Conservation (phyloP, 2,329 filamentous ascomycete species). For the Verticillium alfalfae region DNA sequence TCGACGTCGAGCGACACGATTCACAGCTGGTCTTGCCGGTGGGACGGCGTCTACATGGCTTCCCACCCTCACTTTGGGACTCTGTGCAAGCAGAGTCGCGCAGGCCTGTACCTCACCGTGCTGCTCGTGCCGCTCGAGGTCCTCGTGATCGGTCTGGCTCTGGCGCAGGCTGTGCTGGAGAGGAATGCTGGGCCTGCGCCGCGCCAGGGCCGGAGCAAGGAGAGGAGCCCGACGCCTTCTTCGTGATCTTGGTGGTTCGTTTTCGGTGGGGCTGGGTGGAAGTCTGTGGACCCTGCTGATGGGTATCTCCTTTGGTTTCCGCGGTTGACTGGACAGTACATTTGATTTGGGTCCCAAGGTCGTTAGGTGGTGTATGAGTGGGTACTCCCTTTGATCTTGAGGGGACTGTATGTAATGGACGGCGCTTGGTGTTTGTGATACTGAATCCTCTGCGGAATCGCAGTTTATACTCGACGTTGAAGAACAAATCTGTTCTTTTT, state of each 20-base stretch:
- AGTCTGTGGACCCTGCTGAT: no score
- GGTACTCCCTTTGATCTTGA: no score
- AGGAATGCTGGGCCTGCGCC: conserved; percentile 21
- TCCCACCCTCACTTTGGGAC: conserved; percentile 48
- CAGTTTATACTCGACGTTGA: no score
- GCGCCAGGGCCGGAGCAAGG: background rate
- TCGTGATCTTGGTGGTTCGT: background rate
- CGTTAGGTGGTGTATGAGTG: no score
- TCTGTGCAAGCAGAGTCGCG: conserved; percentile 51
- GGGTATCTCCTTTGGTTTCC: no score
- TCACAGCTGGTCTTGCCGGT: conserved; percentile 59
- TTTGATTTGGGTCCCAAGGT: no score
- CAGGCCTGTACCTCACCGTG: conserved; percentile 47
- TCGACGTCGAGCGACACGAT: conserved; percentile 48
- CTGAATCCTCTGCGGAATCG: no score
- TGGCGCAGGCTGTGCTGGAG: conserved; percentile 37
- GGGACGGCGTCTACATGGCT: conserved; percentile 47
- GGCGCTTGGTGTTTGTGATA: no score
- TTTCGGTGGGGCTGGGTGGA: no score
- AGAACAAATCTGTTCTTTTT: no score
- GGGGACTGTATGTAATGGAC: no score
- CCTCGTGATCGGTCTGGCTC: conserved; percentile 38
- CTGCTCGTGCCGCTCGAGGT: conserved; percentile 53
- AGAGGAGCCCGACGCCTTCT: background rate
- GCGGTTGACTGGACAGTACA: no score